Evolutionary conservation across 495 filamentous ascomycete genomes (phyloP).

Genomic region (Tuber melanosporum): DNA sequence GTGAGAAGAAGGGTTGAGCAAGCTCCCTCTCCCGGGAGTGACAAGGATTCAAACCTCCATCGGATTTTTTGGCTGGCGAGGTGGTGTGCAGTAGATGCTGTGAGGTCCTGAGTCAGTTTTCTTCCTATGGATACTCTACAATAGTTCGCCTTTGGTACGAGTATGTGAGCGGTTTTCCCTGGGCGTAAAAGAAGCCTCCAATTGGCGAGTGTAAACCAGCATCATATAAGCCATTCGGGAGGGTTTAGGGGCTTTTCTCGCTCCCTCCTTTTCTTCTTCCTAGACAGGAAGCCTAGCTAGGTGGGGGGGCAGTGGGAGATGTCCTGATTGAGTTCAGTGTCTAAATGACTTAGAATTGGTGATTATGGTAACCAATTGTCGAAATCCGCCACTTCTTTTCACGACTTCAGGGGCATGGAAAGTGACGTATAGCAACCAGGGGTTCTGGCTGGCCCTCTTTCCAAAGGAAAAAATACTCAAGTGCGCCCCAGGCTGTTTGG

Average conservation of each 20-base stretch:
- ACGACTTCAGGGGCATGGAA: background rate
- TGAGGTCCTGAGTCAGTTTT: slow-evolving; percentile 27
- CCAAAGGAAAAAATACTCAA: background rate
- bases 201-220: slow-evolving; percentile 3
- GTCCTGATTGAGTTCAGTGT: background rate
- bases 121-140: slow-evolving; percentile 6
- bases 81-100: slow-evolving; percentile 24
- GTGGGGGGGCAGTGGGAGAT: slow-evolving; percentile 12
- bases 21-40: slow-evolving; percentile 10
- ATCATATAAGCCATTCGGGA: slow-evolving; percentile 8
- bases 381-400: too few species aligned
- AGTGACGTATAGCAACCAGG: slow-evolving; percentile 30
- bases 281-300: background rate
- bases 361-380: background rate
- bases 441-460: background rate
- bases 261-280: background rate
- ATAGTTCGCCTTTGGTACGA: background rate
- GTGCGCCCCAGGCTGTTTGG: background rate
- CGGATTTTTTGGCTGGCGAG: slow-evolving; percentile 16
- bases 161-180: slow-evolving; percentile 13
- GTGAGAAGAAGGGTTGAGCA: background rate
- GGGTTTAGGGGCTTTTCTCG: slow-evolving; percentile 19
- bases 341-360: background rate
- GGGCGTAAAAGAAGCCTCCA: slow-evolving; percentile 10
- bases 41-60: slow-evolving; percentile 15